Evolutionary conservation across 2,329 filamentous ascomycete genomes (phyloP).

Genomic region (Fusarium denticulatum): DNA sequence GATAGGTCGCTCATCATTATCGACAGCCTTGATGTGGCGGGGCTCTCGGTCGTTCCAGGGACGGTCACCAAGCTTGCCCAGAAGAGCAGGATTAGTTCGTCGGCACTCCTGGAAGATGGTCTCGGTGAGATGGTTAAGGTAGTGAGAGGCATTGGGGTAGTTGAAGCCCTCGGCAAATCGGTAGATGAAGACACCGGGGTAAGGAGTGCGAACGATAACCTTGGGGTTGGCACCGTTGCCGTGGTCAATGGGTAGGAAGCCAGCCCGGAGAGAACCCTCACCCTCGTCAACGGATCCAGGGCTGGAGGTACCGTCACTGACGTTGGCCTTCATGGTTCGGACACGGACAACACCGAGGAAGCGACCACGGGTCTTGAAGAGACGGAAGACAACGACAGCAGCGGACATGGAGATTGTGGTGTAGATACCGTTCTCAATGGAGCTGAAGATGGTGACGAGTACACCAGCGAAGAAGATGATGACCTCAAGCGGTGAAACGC

Average conservation of each 20-base stretch:
- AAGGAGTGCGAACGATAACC: slow-evolving; percentile 56
- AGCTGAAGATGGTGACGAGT: slow-evolving; percentile 80
- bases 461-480: slow-evolving; percentile 88
- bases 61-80: slow-evolving; percentile 62
- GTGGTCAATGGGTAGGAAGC: slow-evolving; percentile 60
- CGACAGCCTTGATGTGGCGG: slow-evolving; percentile 46
- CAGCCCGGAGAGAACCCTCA: slow-evolving; percentile 49
- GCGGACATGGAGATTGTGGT: slow-evolving; percentile 77
- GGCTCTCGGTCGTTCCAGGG: slow-evolving; percentile 67
- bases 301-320: slow-evolving; percentile 60
- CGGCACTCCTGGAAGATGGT: slow-evolving; percentile 58
- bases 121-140: slow-evolving; percentile 60
- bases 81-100: slow-evolving; percentile 54
- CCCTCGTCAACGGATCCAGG: slow-evolving; percentile 58
- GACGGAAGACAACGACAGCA: slow-evolving; percentile 78
- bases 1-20: slow-evolving; percentile 55
- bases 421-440: slow-evolving; percentile 89
- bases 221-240: slow-evolving; percentile 62
- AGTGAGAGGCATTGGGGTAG: slow-evolving; percentile 63
- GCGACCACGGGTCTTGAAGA: slow-evolving; percentile 80
- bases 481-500: slow-evolving; percentile 82
- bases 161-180: slow-evolving; percentile 66
- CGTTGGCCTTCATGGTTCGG: slow-evolving; percentile 84
- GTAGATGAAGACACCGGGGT: slow-evolving; percentile 66
- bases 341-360: slow-evolving; percentile 84